Conservation (phyloP, 352 stramenopile genomes). For the Discostella stelligera region DNA sequence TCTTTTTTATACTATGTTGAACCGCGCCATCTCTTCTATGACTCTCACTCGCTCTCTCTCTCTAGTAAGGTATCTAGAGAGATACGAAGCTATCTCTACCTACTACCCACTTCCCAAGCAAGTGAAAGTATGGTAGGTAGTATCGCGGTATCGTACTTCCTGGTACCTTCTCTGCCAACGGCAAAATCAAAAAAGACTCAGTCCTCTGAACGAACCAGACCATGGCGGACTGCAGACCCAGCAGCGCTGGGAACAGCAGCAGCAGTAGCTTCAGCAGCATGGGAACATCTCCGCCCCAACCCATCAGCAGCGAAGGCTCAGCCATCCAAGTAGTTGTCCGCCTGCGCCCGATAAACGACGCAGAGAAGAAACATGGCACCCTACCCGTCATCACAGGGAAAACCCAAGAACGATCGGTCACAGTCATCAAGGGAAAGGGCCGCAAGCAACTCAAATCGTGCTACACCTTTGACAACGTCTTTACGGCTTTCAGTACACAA, state of each 20-base stretch:
- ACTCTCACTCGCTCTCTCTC: too few species aligned
- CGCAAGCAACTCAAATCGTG: slow-evolving; percentile 51
- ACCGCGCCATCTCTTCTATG: too few species aligned
- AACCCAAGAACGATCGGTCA: slow-evolving; percentile 63
- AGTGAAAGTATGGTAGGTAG: too few species aligned
- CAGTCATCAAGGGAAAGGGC: slow-evolving; percentile 71
- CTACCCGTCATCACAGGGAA: slow-evolving; percentile 73
- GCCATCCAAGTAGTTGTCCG: slow-evolving; percentile 75
- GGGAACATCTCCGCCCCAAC: slow-evolving; percentile 8
- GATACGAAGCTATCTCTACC: too few species aligned
- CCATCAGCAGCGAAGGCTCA: slow-evolving; percentile 11
- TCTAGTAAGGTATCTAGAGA: too few species aligned
- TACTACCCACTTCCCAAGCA: too few species aligned
- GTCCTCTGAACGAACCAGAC: background rate
- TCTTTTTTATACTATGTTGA: too few species aligned
- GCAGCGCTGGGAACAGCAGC: background rate
- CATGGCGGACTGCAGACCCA: slow-evolving; percentile 14
- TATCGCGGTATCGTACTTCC: too few species aligned
- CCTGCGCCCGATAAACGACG: slow-evolving; percentile 73
- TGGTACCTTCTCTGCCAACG: too few species aligned
- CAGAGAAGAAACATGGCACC: slow-evolving; percentile 65
- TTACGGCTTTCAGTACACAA: slow-evolving; percentile 91
- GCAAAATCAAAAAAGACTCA: slow-evolving; percentile 2
- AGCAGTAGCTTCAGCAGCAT: background rate
- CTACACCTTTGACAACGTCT: slow-evolving; percentile 78